A percentile compares a stretch with the other conserved stretches of the same genome.
Conservation (phyloP, 768 basidiomycete genomes). For the Phaeotremella fagi region DNA sequence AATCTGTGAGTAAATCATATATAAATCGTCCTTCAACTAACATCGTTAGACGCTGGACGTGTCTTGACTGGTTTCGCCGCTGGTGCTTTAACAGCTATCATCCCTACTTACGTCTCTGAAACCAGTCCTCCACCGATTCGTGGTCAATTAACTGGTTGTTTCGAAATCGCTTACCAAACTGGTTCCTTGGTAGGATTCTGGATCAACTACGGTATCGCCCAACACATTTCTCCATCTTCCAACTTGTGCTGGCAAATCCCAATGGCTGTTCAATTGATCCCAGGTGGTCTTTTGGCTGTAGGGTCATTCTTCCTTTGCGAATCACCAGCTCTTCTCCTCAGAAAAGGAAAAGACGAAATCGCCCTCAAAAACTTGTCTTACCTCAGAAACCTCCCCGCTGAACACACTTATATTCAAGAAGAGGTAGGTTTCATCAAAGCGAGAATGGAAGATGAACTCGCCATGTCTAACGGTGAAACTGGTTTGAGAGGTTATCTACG, state of each 20-base stretch:
- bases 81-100: conserved; percentile 43
- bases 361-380: conserved; percentile 42
- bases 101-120: conserved; percentile 51
- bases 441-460: conserved; percentile 23
- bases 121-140: conserved; percentile 17
- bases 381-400: conserved; percentile 42
- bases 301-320: conserved; percentile 47
- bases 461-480: conserved; percentile 11
- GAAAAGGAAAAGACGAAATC: conserved; percentile 27
- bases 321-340: conserved; percentile 38
- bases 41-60: conserved; percentile 19
- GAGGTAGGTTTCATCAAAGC: conserved; percentile 18
- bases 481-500: conserved; percentile 23
- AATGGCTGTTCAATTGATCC: conserved; percentile 55
- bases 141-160: conserved; percentile 52
- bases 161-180: conserved; percentile 55
- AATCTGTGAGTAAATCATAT: conserved; percentile 53
- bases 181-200: conserved; percentile 53
- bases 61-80: conserved; percentile 49
- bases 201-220: conserved; percentile 28
- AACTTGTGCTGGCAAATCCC: conserved; percentile 41
- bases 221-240: conserved; percentile 7
- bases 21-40: not conserved
- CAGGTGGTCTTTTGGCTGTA: conserved; percentile 57
- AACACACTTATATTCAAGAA: conserved; percentile 38